These are phyloP conservation scores for Podaxis sp. DNA, from an alignment of 768 basidiomycete species.

Conservation along the genomic window DNA sequence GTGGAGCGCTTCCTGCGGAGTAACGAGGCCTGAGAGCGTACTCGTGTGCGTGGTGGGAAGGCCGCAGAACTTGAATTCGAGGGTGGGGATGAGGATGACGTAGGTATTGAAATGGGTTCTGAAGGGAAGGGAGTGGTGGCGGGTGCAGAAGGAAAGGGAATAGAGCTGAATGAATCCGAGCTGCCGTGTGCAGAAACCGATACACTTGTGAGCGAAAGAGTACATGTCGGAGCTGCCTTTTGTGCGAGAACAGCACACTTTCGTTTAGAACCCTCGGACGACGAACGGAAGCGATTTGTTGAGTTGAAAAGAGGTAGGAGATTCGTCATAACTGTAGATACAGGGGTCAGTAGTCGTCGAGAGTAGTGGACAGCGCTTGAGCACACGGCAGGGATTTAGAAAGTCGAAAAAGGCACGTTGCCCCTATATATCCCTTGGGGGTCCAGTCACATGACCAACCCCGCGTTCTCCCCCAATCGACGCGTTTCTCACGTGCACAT, in stretches of 20 bases:
- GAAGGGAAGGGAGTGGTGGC: constrained; percentile 6
- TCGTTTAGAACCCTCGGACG: not conserved
- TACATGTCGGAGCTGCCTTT: constrained; percentile 13
- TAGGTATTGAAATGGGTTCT: not conserved
- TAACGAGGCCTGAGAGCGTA: constrained; percentile 4
- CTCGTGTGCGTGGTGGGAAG: not conserved
- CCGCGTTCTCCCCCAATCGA: not conserved
- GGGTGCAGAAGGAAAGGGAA: constrained; percentile 8
- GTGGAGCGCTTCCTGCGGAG: constrained; percentile 7
- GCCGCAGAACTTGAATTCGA: not conserved
- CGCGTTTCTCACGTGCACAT: not conserved
- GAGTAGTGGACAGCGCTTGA: not conserved
- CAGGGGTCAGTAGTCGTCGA: not conserved
- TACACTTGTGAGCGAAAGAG: constrained; percentile 11
- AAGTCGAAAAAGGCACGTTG: constrained; percentile 3
- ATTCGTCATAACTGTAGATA: not conserved
- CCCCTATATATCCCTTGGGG: not conserved
- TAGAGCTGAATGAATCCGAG: not conserved
- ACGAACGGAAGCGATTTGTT: not conserved
- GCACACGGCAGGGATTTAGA: not conserved
- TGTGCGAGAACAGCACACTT: not conserved
- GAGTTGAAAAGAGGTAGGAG: not conserved
- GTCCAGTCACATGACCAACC: not conserved
- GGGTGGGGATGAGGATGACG: not conserved
- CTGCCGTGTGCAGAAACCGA: constrained; percentile 4